Percentiles rank a stretch among this genome's conserved stretches.
phyloP scores from a whole-genome alignment of 208 protist species.

The Acanthamoeba royreba region DNA sequence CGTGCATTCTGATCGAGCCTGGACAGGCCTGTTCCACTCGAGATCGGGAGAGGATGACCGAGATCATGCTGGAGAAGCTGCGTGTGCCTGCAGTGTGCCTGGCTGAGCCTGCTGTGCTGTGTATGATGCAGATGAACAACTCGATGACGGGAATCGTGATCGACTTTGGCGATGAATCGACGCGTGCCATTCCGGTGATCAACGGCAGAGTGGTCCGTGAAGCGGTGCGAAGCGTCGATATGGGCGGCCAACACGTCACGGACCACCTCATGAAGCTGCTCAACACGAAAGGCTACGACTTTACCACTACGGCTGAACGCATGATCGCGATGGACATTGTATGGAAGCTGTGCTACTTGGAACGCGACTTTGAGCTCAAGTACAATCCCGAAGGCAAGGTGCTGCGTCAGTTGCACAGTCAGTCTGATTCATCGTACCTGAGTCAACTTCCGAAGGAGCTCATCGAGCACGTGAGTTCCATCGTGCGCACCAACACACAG shows the following conservation, averaged over 20 bases:
- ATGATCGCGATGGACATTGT: conserved; percentile 83
- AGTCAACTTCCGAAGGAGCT: neutral
- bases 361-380: conserved; percentile 86
- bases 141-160: neutral
- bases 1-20: conserved; percentile 65
- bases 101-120: neutral
- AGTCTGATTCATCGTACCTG: neutral
- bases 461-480: neutral
- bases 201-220: neutral
- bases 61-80: neutral
- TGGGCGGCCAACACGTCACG: neutral
- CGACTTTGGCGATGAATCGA: neutral
- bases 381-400: conserved; percentile 62
- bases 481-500: conserved; percentile 55
- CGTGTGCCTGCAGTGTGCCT: neutral
- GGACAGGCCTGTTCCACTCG: conserved; percentile 85
- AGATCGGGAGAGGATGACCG: conserved; percentile 59
- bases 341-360: conserved; percentile 90
- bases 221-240: neutral
- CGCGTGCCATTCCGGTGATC: neutral
- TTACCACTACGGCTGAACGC: neutral
- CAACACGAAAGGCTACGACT: neutral
- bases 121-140: neutral
- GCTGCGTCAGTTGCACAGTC: neutral
- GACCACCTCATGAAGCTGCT: conserved; percentile 15